Base-by-base conservation (phyloP, 305 asterid species). In the Fraxinus baroniana region DNA sequence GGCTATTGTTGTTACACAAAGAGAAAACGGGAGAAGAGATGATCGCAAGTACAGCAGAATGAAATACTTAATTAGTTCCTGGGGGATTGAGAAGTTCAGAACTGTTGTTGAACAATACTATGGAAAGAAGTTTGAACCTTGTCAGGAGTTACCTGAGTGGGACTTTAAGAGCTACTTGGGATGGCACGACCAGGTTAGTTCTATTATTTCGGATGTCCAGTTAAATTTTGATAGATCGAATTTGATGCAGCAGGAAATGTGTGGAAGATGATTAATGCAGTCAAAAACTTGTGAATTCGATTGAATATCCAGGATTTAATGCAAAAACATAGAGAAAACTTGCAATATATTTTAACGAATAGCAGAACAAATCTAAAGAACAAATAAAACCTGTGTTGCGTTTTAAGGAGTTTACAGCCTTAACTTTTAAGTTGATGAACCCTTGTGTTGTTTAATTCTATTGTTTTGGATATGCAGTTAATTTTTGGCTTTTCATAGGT, bases 21-120 rank as follows among this genome's bases (percentile, higher is more conserved):
- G 98, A 87, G 97, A 95, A 86, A 87, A 94, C 78, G 99, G 99
- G 79, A 90, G 99, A 92, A 90, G 99, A 91, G 98, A 95, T 88
- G 99, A 94, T 76, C 97, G 99, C 71, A 95, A 84, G 87, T 94
- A 92, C 85, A 95, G 99, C 84, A 95, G 99, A 81, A 88, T 95
- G 99, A 95, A 95, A 90, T 95, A 95, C 86, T 90, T 95, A 74
- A 77, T 89, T 64, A 87, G 87, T 70, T 87, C 91, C 3, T 89
- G 92, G 90, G 90, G 90, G 32, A 86, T 89, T 52, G 90, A 87
- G 52, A 89, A 89, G 87, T 95, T 95, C 84, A 91, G 90, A 87
- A 78, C 84, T 88, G 99, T 93, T 74, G 95, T 88, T 64, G 98
- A 95, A 85, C 93, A 90, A 83, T 95, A 94, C 86, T 95, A 94